phyloP scores from a whole-genome alignment of 495 filamentous ascomycete species.

The Jackrogersella minutella region DNA sequence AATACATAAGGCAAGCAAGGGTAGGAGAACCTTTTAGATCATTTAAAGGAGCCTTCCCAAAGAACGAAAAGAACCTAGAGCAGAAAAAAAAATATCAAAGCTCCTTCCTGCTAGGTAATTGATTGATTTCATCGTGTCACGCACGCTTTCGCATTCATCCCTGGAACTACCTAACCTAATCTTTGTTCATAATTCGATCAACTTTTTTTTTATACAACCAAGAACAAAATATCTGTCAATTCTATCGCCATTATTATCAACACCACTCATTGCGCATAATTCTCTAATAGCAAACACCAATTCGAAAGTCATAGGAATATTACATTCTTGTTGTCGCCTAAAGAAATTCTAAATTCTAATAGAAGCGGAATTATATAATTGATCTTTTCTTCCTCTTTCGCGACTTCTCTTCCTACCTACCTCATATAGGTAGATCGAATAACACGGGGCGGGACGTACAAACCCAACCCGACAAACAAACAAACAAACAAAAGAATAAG shows the following conservation, averaged over 20 bases:
- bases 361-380: slow-evolving; percentile 10
- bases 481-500: too few relatives aligned
- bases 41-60: too few relatives aligned
- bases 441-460: slow-evolving; percentile 3
- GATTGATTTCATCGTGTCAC: slow-evolving; percentile 36
- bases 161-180: slow-evolving; percentile 26
- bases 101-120: slow-evolving; percentile 3
- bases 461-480: slow-evolving; percentile 23
- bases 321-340: not conserved
- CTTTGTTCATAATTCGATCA: slow-evolving; percentile 38
- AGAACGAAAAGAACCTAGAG: not conserved
- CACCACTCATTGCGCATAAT: slow-evolving; percentile 16
- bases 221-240: slow-evolving; percentile 23
- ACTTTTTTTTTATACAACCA: slow-evolving; percentile 27
- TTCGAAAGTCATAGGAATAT: not conserved
- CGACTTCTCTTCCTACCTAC: too few relatives aligned
- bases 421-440: slow-evolving; percentile 9
- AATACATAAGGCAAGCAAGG: slow-evolving; percentile 13
- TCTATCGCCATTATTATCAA: slow-evolving; percentile 8
- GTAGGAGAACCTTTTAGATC: too few relatives aligned
- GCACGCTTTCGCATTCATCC: slow-evolving; percentile 40
- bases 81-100: slow-evolving; percentile 24
- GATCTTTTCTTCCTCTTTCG: slow-evolving; percentile 10
- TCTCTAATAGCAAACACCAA: slow-evolving; percentile 3
- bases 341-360: slow-evolving; percentile 2